Conservation (phyloP, 2,329 filamentous ascomycete species). For the Stagonosporopsis cucurbitacearum region DNA sequence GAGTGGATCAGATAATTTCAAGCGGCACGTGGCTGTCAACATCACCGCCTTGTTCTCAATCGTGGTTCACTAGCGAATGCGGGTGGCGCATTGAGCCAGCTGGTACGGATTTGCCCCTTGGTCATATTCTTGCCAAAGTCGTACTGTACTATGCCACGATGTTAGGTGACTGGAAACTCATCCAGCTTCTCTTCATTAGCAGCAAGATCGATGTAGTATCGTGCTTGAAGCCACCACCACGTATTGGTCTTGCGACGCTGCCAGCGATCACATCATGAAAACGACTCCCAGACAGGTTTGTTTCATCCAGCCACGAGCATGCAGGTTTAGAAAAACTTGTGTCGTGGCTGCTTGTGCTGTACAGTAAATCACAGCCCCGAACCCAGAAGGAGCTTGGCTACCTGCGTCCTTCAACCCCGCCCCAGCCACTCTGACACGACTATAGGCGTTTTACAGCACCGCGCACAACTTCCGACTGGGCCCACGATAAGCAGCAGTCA, state of each 20-base stretch:
- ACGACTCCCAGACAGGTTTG: background rate
- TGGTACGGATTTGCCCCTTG: background rate
- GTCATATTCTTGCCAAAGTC: background rate
- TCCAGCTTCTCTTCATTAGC: background rate
- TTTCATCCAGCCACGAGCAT: background rate
- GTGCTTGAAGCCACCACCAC: background rate
- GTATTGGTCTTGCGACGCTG: background rate
- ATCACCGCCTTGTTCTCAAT: too few species aligned
- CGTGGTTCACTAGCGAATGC: too few species aligned
- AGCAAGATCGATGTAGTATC: background rate
- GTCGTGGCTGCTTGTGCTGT: background rate
- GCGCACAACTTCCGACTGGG: background rate
- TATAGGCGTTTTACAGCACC: background rate
- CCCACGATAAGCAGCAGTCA: background rate
- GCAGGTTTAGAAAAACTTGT: background rate
- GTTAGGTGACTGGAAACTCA: background rate
- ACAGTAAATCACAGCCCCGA: background rate
- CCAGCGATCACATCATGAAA: background rate
- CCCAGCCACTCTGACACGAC: background rate
- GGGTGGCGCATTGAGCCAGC: too few species aligned
- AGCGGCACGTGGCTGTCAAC: too few species aligned
- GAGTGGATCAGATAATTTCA: too few species aligned
- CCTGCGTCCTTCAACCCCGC: too few species aligned
- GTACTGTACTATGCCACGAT: background rate
- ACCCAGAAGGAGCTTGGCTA: background rate